Base-by-base conservation (phyloP, 768 basidiomycete genomes). In the Scleroderma bovista region DNA sequence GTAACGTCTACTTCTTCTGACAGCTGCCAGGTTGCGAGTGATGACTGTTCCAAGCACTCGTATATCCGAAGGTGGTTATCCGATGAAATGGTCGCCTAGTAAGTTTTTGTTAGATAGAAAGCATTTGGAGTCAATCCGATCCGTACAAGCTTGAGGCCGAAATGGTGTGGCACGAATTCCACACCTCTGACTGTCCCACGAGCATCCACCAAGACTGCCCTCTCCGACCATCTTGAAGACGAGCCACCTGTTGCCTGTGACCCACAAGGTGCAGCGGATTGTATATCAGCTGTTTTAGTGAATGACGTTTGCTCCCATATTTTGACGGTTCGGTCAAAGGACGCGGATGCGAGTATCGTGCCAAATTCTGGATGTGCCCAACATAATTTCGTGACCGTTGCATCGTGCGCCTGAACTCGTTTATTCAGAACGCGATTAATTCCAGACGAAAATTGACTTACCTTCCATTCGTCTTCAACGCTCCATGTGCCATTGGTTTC, bases 301-400 rank as follows among this genome's bases (percentile, higher is more conserved):
- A 66, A 63, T 11, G 64, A 56, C 0, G 70, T 71, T 66, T 88
- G 81, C 62, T 94, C 90, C 93, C 93, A 97, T 15, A 99, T 79
- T 67, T 94, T 90, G 48, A 93, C 88, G 0, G 88, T 88, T 22
- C 94, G 79, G 68, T 97, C 95, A 59, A 93, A 93, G 2, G 88
- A 92, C 5, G 83, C 80, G 3, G 88, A 90, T 1, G 92, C 92
- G 48, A 98, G 73, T 46, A 96, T 79, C 2, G 83, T 79, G 4
- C 93, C 94, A 51, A 93, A 93, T 66, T 93, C 86, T 5, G 95
- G 93, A 62, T 94, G 93, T 1, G 92, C 92, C 89, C 93, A 98
- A 46, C 80, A 79, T 13, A 96, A 58, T 64, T 79, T 84, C 8
- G 91, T 81, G 33, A 96, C 76, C 1, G 94, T 83, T 15, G 93